Percentiles rank a stretch among this genome's conserved stretches.
These are phyloP conservation scores for Tagetes erecta DNA, from an alignment of 129 eudicot species.

Conservation along the genomic window DNA sequence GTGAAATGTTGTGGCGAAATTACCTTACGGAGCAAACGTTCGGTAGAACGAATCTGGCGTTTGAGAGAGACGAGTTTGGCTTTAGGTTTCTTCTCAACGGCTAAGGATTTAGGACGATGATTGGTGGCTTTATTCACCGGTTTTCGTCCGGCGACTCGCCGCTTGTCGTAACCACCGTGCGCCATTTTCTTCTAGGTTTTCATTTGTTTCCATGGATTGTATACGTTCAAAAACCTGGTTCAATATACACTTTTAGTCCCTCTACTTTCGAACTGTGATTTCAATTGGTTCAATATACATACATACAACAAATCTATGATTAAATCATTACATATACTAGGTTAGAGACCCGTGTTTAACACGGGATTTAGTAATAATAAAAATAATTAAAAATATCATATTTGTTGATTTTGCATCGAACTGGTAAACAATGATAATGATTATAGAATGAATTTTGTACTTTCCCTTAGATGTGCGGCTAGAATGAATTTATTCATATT, in stretches of 20 bases:
- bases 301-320: background rate
- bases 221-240: slow-evolving; percentile 11
- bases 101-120: slow-evolving; percentile 55
- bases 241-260: background rate
- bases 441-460: too few species aligned
- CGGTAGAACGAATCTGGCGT: slow-evolving; percentile 83
- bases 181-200: slow-evolving; percentile 52
- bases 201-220: background rate
- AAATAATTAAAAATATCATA: too few species aligned
- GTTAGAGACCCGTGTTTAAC: too few species aligned
- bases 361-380: too few species aligned
- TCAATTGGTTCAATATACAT: background rate
- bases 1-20: background rate
- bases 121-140: slow-evolving; percentile 41
- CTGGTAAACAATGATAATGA: too few species aligned
- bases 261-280: background rate
- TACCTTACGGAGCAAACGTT: slow-evolving; percentile 81
- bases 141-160: slow-evolving; percentile 56
- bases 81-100: slow-evolving; percentile 58
- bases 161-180: slow-evolving; percentile 78
- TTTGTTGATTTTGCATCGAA: too few species aligned
- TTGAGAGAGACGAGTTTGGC: slow-evolving; percentile 66
- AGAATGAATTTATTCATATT: too few species aligned
- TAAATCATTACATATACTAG: too few species aligned
- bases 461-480: too few species aligned